phyloP scores from a whole-genome alignment of 2,329 filamentous ascomycete species.

The Hawksworthiomyces lignivorus region DNA sequence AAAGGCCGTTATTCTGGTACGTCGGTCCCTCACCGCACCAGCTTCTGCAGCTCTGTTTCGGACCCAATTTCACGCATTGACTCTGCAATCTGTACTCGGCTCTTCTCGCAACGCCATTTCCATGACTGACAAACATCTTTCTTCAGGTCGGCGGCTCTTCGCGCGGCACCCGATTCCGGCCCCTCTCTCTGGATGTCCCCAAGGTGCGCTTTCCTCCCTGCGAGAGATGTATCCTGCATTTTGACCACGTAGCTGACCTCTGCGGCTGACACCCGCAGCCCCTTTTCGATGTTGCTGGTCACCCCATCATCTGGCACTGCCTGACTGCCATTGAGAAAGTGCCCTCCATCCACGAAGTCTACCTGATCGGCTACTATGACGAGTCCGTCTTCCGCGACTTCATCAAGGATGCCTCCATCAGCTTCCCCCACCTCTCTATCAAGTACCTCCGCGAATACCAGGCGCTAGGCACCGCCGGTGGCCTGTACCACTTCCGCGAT shows the following conservation, averaged over 20 bases:
- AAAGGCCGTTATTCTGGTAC: constrained; percentile 91
- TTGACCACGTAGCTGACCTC: background rate
- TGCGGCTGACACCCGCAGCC: constrained; percentile 47
- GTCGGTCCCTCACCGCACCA: too few relatives aligned
- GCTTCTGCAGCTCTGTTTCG: too few relatives aligned
- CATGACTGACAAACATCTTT: constrained; percentile 17
- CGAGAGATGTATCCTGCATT: background rate
- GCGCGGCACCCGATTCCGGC: constrained; percentile 89
- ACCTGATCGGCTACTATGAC: constrained; percentile 98
- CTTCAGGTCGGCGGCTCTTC: constrained; percentile 85
- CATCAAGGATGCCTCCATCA: constrained; percentile 80
- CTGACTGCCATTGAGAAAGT: constrained; percentile 86
- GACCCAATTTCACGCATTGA: too few relatives aligned
- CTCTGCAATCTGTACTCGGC: too few relatives aligned
- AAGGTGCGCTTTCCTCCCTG: constrained; percentile 55
- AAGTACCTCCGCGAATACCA: constrained; percentile 97
- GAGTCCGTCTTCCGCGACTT: constrained; percentile 96
- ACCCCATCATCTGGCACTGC: constrained; percentile 98
- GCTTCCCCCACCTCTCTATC: constrained; percentile 82
- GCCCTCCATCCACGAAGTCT: constrained; percentile 85
- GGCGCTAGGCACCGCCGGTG: constrained; percentile 88
- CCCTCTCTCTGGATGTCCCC: constrained; percentile 88
- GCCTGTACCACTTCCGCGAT: constrained; percentile 98
- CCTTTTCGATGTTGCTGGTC: constrained; percentile 95
- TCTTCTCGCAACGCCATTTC: too few relatives aligned